A percentile compares a stretch with the other conserved stretches of the same genome.
Evolutionary conservation across 164 flowering plant genomes (phyloP).

Genomic region (Platanus orientalis): DNA sequence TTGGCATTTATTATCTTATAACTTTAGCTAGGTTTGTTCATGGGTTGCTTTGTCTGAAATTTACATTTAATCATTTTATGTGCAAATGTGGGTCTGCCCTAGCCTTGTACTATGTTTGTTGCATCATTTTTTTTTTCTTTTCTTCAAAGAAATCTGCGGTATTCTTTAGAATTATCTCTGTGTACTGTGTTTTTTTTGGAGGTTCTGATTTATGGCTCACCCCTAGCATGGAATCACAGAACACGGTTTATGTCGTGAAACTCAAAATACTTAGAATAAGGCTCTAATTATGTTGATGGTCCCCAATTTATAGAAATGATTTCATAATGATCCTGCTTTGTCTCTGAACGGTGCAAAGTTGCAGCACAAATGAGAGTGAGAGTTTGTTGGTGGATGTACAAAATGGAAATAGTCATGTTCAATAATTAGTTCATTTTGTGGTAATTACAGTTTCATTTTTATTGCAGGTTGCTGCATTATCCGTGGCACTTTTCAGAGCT

Average conservation of each 20-base stretch:
- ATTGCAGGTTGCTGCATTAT: constrained; percentile 81
- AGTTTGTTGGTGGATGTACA: constrained; percentile 1
- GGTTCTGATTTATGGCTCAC: no score
- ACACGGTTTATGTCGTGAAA: no score
- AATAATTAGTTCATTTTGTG: background rate
- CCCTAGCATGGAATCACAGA: no score
- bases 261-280: no score
- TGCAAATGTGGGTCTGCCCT: no score
- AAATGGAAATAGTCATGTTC: background rate
- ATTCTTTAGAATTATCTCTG: no score
- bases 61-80: background rate
- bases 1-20: background rate
- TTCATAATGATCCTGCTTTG: background rate
- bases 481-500: constrained; percentile 90
- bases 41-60: background rate
- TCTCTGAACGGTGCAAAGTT: background rate
- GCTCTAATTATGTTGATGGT: no score
- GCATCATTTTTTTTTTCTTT: no score
- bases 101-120: no score
- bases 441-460: constrained; percentile 8
- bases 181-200: no score
- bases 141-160: no score
- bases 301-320: no score
- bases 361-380: background rate
- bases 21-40: background rate